phyloP scores from a whole-genome alignment of 2,329 filamentous ascomycete species.

The Cladosporium sp. region DNA sequence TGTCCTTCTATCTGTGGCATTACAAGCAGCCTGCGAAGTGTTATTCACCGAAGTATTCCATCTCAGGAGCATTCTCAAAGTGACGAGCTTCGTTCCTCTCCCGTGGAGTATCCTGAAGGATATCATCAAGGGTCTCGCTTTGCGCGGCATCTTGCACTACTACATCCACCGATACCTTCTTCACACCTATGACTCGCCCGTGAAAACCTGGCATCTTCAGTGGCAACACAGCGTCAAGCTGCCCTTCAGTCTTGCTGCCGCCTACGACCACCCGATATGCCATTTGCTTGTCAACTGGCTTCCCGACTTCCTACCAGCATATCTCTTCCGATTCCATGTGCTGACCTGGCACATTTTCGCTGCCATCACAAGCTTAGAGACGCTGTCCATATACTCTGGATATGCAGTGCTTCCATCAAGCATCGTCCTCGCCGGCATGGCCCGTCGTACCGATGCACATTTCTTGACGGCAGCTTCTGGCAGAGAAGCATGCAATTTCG shows the following conservation, averaged over 20 bases:
- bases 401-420: constrained; percentile 59
- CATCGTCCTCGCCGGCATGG: constrained; percentile 56
- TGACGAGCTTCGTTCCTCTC: constrained; percentile 57
- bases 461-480: constrained; percentile 36
- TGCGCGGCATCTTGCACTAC: constrained; percentile 66
- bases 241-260: constrained; percentile 60
- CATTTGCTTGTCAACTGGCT: constrained; percentile 61
- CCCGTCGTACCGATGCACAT: constrained; percentile 55
- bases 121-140: constrained; percentile 48
- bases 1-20: constrained; percentile 46
- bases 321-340: constrained; percentile 64
- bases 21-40: constrained; percentile 55
- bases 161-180: constrained; percentile 68
- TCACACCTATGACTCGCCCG: constrained; percentile 45
- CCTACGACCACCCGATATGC: constrained; percentile 65
- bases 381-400: constrained; percentile 63
- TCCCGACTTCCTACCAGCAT: constrained; percentile 62
- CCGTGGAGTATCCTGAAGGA: constrained; percentile 59
- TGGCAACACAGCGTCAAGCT: constrained; percentile 58
- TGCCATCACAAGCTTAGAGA: constrained; percentile 60
- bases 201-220: constrained; percentile 40
- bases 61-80: constrained; percentile 52
- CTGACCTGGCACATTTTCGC: constrained; percentile 67
- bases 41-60: constrained; percentile 51
- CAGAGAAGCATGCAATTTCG: constrained; percentile 35